Percentiles rank a stretch among this genome's conserved stretches.
Evolutionary conservation across 106 monocot species (phyloP).

Genomic region (Allium sativum): DNA sequence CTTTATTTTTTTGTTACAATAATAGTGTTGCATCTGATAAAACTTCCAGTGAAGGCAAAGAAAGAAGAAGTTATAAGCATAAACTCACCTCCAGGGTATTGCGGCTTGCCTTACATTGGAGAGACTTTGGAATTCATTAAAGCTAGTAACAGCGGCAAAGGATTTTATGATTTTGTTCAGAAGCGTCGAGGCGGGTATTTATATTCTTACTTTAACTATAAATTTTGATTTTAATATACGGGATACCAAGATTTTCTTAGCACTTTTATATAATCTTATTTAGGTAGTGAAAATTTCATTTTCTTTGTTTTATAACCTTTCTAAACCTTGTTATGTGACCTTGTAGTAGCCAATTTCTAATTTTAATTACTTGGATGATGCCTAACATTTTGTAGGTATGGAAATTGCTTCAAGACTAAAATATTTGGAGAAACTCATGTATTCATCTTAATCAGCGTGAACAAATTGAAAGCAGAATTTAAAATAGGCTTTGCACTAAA

Average conservation of each 20-base stretch:
- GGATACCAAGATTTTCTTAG: too few species aligned
- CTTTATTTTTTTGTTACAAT: background rate
- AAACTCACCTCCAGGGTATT: conserved; percentile 36
- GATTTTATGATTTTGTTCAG: conserved; percentile 53
- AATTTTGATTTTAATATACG: too few species aligned
- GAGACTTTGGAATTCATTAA: conserved; percentile 55
- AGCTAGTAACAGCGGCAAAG: conserved; percentile 42
- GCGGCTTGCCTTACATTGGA: conserved; percentile 48
- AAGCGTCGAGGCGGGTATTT: conserved; percentile 22
- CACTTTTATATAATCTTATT: too few species aligned
- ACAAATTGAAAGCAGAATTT: too few species aligned
- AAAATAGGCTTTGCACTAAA: too few species aligned
- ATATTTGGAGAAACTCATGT: conserved; percentile 58
- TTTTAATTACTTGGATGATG: too few species aligned
- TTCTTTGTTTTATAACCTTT: too few species aligned
- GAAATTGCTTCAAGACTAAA: conserved; percentile 59
- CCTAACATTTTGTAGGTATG: conserved; percentile 31
- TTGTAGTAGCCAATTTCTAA: too few species aligned
- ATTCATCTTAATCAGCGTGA: too few species aligned
- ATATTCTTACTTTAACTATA: background rate
- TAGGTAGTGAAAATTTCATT: too few species aligned
- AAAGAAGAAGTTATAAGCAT: background rate
- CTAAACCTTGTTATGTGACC: too few species aligned
- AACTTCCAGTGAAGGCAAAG: background rate
- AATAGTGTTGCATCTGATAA: background rate